A percentile compares a stretch with the other conserved stretches of the same genome.
These are phyloP conservation scores for Nematocida sp. DNA, from an alignment of 371 early-diverging fungal species.

Conservation along the genomic window DNA sequence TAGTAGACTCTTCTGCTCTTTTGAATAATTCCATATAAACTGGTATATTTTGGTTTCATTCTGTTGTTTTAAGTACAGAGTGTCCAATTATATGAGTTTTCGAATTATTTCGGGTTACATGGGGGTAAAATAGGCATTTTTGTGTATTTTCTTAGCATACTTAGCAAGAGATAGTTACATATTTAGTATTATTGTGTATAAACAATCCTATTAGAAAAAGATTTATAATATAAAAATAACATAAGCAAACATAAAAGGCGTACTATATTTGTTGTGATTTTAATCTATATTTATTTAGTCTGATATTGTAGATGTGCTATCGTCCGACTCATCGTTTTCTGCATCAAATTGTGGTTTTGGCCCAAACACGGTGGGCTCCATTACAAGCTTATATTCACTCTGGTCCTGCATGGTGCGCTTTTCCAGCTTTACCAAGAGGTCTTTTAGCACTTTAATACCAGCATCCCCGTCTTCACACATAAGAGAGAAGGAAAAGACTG, in stretches of 20 bases:
- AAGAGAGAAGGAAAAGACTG: slow-evolving; percentile 66
- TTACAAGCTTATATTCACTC: slow-evolving; percentile 35
- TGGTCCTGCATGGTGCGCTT: slow-evolving; percentile 35
- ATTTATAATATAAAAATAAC: not conserved
- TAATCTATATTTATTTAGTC: slow-evolving; percentile 19
- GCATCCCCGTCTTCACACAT: slow-evolving; percentile 62
- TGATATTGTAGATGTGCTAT: slow-evolving; percentile 22
- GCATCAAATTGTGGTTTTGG: slow-evolving; percentile 55
- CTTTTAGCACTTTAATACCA: slow-evolving; percentile 46
- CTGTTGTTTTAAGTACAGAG: not conserved
- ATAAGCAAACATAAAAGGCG: not conserved
- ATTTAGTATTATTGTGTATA: too few relatives aligned
- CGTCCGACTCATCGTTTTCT: slow-evolving; percentile 27
- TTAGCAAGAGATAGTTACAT: too few relatives aligned
- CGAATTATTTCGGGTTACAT: too few relatives aligned
- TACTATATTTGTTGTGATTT: not conserved
- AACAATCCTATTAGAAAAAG: too few relatives aligned
- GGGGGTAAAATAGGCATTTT: too few relatives aligned
- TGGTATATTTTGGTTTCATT: not conserved
- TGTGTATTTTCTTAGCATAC: too few relatives aligned
- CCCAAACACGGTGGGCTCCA: slow-evolving; percentile 48
- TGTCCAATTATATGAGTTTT: too few relatives aligned
- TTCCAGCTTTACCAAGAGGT: slow-evolving; percentile 45
- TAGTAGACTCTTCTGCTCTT: not conserved
- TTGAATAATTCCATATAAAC: not conserved